Evolutionary conservation across 257 asterid species (phyloP).

Genomic region (Primulina eburnea): DNA sequence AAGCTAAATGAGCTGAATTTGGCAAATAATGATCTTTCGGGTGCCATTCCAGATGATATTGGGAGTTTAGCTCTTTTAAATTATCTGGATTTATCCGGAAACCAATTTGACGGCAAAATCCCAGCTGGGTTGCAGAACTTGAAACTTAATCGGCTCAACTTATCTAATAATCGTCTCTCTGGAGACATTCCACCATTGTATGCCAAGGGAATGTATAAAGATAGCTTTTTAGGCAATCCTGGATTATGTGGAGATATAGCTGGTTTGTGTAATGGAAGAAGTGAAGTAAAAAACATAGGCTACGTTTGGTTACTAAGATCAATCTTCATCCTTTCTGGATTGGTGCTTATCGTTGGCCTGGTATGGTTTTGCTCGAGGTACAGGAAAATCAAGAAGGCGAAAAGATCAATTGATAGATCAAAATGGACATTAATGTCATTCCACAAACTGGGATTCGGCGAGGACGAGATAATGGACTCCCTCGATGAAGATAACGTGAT

Average conservation of each 20-base stretch:
- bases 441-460: constrained; percentile 80
- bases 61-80: constrained; percentile 73
- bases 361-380: constrained; percentile 70
- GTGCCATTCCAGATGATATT: constrained; percentile 72
- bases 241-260: constrained; percentile 80
- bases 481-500: constrained; percentile 87
- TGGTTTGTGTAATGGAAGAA: constrained; percentile 64
- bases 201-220: constrained; percentile 71
- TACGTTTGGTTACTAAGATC: constrained; percentile 64
- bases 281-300: constrained; percentile 37
- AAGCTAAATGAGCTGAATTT: constrained; percentile 79
- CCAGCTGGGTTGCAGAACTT: constrained; percentile 73
- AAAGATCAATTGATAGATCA: constrained; percentile 54
- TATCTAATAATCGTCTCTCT: constrained; percentile 73
- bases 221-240: constrained; percentile 79
- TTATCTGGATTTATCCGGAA: constrained; percentile 89
- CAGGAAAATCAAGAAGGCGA: constrained; percentile 43
- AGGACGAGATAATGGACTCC: constrained; percentile 72
- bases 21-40: constrained; percentile 70
- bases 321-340: constrained; percentile 55
- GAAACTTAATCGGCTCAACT: constrained; percentile 81
- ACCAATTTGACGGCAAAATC: constrained; percentile 61
- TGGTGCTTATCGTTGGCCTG: constrained; percentile 58
- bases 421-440: constrained; percentile 97
- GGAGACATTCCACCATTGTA: constrained; percentile 82